Evolutionary conservation across 2,329 filamentous ascomycete genomes (phyloP), one percentile per base, ranked within the genome.

Genomic region (Aspergillus costaricaensis): DNA sequence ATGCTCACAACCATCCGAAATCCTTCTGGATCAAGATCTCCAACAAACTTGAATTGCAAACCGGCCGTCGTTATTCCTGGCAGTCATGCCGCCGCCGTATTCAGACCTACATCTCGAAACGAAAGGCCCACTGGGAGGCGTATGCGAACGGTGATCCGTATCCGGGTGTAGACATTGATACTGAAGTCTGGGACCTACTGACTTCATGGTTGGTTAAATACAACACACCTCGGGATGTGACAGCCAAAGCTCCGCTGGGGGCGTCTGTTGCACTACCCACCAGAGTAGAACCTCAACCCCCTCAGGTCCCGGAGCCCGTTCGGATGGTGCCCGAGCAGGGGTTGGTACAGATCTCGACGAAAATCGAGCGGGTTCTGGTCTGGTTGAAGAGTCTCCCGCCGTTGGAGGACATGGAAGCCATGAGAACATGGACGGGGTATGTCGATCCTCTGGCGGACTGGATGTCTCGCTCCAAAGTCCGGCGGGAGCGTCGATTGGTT

Each of bases 31-130:
- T 65, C 15, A 43, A 49, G 3, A 63, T 72, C 6, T 62, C 70
- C 5, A 38, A 52, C 5, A 25, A 53, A 2, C 60, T 72, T 3
- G 54, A 61, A 12, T 38, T 49, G 27, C 25, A 51, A 41, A 67
- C 66, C 12, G 64, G 64, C 32, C 68, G 70, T n/a, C 43, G 57
- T 10, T 72, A 72, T 39, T 72, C 70, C 0, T 70, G 69, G 68
- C 67, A 68, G 38, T 72, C 70, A 3, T 72, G 70, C 43, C 68
- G 65, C 5, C 68, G 70, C 23, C 66, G 67, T 19, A 69, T 72
- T 32, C 49, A 47, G 2, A 60, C 62, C 17, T 60, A 64, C 41
- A 58, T 68, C 27, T 27, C 39, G n/a, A 62, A 67, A 30, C 59
- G 63, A 8, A 58, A 55, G 39, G 27, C 58, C 17, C 63, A 52